Base-by-base conservation (phyloP, 2,329 filamentous ascomycete species). In the Tolypocladium album region DNA sequence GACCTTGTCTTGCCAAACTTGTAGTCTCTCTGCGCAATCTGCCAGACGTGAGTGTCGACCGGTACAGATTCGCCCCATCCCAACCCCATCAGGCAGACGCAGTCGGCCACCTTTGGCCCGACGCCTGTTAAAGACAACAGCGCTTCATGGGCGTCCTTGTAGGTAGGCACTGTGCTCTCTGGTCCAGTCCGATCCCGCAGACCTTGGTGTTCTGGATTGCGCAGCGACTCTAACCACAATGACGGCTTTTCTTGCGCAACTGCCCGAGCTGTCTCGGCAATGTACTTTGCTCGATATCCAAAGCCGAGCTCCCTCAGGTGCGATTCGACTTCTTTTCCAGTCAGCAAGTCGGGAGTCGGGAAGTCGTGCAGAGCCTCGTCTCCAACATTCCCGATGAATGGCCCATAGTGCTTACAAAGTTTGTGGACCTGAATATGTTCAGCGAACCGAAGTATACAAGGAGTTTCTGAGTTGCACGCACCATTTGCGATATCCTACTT, bases 41-140 rank as follows among this genome's bases (percentile, higher is more conserved):
- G 92, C 93, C 92, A 97, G 15, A 99, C 91, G 74, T 99, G 95
- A 1, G 95, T 99, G 73, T 99, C 94, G 39, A 99, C 90, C 0
- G 94, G 94, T 1, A 99, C 92, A 3, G 92, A 87, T 74, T 97
- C 93, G 39, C 89, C 89, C 93, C 95, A 99, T 36, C 92, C 93
- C 17, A 99, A 76, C 0, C 95, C 95, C 89, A 99, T 97, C 24
- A 99, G 78, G 70, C 90, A 96, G 9, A 97, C 92, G 70, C 95
- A 99, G 71, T 99, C 95, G 7, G 94, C 89, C 0, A 99, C 94
- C 72, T 99, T 99, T 0, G 95, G 94, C 0, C 94, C 94, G 7
- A 99, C 95, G 1, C 94, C 94, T 60, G 92, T 86, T 27, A 99
- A 79, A 7, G 82, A 76, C 1, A 97, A 79, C 2, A 99, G 79